phyloP scores from a whole-genome alignment of 2,329 filamentous ascomycete species.

The Juglanconis oblonga region DNA sequence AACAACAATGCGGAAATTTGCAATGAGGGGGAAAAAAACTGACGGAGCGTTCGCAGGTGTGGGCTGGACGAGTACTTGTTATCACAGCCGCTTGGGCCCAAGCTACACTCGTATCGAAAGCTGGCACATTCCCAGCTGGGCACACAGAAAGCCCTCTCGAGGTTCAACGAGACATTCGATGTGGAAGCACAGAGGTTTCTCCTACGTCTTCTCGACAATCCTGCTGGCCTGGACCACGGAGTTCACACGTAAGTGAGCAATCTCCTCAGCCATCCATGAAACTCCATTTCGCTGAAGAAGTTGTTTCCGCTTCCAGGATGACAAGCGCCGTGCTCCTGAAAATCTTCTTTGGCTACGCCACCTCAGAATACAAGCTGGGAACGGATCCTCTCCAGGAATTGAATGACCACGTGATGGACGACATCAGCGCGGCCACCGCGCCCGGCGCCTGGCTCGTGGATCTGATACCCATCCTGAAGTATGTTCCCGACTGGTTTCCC shows the following conservation, averaged over 20 bases:
- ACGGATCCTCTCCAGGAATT: constrained; percentile 24
- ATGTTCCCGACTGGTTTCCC: constrained; percentile 28
- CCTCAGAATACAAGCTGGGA: constrained; percentile 16
- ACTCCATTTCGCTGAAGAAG: no score
- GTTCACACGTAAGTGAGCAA: background rate
- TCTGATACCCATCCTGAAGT: constrained; percentile 24
- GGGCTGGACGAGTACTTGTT: background rate
- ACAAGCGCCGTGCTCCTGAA: constrained; percentile 26
- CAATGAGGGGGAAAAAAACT: no score
- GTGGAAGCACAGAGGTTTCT: constrained; percentile 8
- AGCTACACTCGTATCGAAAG: background rate
- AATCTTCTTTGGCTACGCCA: constrained; percentile 28
- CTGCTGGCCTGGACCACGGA: background rate
- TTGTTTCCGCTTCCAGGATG: no score
- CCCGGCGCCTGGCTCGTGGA: constrained; percentile 28
- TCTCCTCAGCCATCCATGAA: no score
- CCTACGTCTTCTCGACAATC: constrained; percentile 1
- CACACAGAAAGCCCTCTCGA: background rate
- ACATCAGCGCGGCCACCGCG: constrained; percentile 19
- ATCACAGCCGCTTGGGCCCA: background rate
- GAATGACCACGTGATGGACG: constrained; percentile 19
- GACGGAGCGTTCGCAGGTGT: background rate
- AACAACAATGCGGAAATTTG: no score
- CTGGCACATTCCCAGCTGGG: background rate
- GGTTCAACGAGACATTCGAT: constrained; percentile 1